phyloP scores from a whole-genome alignment of 805 yeast species.

The Saitoella complicata region DNA sequence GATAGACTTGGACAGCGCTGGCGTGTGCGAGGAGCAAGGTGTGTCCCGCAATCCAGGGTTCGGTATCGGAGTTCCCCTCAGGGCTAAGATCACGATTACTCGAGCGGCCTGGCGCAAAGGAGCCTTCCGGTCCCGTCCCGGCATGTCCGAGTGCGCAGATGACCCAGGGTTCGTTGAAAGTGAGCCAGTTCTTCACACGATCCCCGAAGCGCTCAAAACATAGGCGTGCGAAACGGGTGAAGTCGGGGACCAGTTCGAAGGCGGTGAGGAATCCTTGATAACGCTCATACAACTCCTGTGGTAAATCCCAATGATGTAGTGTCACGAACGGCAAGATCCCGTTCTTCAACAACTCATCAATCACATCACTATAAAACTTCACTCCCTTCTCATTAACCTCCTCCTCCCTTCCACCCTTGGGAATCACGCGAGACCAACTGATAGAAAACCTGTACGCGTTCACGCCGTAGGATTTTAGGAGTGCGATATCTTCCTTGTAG shows the following conservation, averaged over 20 bases:
- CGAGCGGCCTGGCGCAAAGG: constrained; percentile 9
- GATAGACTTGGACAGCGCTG: constrained; percentile 16
- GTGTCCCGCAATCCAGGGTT: constrained; percentile 16
- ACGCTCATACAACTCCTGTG: constrained; percentile 15
- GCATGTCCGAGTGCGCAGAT: constrained; percentile 5
- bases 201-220: constrained; percentile 21
- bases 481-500: constrained; percentile 22
- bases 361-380: constrained; percentile 20
- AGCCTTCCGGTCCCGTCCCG: background rate
- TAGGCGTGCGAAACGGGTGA: constrained; percentile 21
- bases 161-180: constrained; percentile 22
- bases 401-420: constrained; percentile 15
- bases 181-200: constrained; percentile 21
- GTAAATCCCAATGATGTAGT: constrained; percentile 24
- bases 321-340: constrained; percentile 21
- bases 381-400: constrained; percentile 17
- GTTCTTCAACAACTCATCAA: constrained; percentile 18
- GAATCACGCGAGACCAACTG: constrained; percentile 25
- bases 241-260: constrained; percentile 19
- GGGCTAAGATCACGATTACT: constrained; percentile 10
- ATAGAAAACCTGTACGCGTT: constrained; percentile 22
- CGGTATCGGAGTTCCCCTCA: constrained; percentile 14
- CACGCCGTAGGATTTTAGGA: constrained; percentile 22
- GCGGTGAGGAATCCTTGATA: constrained; percentile 19
- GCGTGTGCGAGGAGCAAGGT: constrained; percentile 18